These are phyloP conservation scores for maize (Zea mays) DNA, from an alignment of 176 grass and related monocot species.

Conservation along the genomic window Zm-B73-REFERENCE-NAM-5.0 NC_050097.1:212886001-212886500, in stretches of 20 bases:
- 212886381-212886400: conserved; percentile 54
- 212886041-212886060: conserved; percentile 79
- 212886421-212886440: conserved; percentile 71
- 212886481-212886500: conserved; percentile 45
- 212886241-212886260: conserved; percentile 81
- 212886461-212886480: conserved; percentile 57
- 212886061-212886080: conserved; percentile 79
- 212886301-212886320: not conserved
- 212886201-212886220: conserved; percentile 51
- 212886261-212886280: conserved; percentile 76
- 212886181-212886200: conserved; percentile 50
- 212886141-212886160: conserved; percentile 35
- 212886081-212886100: conserved; percentile 63
- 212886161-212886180: conserved; percentile 46
- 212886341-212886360: not conserved
- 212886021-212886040: conserved; percentile 60
- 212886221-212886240: conserved; percentile 52
- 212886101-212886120: conserved; percentile 92
- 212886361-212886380: conserved; percentile 47
- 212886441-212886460: conserved; percentile 55
- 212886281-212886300: conserved; percentile 47
- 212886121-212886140: conserved; percentile 45
- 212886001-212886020: conserved; percentile 71
- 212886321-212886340: not conserved
- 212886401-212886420: conserved; percentile 72